Evolutionary conservation across 2,329 filamentous ascomycete genomes (phyloP), one percentile per base, ranked within the genome.

Genomic region (Sporothrix dimorphospora): DNA sequence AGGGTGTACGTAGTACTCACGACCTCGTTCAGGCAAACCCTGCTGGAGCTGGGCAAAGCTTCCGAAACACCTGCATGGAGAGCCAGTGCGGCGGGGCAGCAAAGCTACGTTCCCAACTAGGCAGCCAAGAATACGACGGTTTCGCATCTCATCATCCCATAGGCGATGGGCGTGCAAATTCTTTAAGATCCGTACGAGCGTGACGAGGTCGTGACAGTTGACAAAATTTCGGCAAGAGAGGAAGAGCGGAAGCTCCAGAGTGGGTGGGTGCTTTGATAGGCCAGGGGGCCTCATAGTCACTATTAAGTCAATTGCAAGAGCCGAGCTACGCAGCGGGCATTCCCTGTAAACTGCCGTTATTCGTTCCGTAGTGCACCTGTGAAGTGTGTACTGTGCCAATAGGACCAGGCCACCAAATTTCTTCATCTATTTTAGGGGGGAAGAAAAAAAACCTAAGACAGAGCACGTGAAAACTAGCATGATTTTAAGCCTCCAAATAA

Each of bases 121-220:
- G 49, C 49, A 71, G 68, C 72, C 67, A 65, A 73, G 55, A 53
- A 68, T 45, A 27, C 70, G 67, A 53, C 71, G 69, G 68, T 51
- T 69, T 72, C 21, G 72, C 74, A 75, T 75, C 51, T 71, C 74
- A 75, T 75, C 69, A 51, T 75, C 75, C 78, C 71, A 71, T 53
- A 38, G 53, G 47, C 21, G 11, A n/a, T 34, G 57, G 24, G 11
- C 49, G 38, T 57, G 45, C 19, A 59, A 34, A 27, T 65, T 45
- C 6, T n/a, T 42, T 11, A n/a, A 1, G 9, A 4, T 11, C 38
- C 34, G 59, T 27, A 21, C n/a, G 19, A 21, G 30, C 9, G 21
- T 16, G 59, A 24, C 59, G 21, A 9, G 8, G 38, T 42, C 12
- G 59, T 45, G 38, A 16, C 21, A 14, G 12, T 65, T 24, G 40